Conservation (phyloP, 2,329 filamentous ascomycete genomes). For the Hansfordia pulvinata region DNA sequence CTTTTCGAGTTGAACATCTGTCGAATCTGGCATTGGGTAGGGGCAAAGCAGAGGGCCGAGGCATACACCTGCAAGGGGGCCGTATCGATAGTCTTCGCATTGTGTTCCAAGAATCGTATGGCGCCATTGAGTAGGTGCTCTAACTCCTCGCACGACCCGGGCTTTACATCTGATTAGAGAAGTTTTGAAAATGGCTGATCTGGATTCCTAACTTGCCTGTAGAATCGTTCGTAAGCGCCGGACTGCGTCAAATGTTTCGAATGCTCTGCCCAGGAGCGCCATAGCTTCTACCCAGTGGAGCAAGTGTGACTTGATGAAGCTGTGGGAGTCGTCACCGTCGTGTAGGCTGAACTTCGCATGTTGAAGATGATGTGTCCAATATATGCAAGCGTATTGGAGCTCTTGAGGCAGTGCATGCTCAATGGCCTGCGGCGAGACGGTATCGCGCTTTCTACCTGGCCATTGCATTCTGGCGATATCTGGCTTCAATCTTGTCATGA, state of each 20-base stretch:
- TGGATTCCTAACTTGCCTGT: constrained; percentile 4
- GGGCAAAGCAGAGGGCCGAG: constrained; percentile 17
- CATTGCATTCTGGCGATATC: too few species aligned
- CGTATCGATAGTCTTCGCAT: too few species aligned
- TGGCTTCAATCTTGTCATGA: constrained; percentile 17
- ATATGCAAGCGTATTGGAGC: constrained; percentile 15
- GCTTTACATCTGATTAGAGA: constrained; percentile 2
- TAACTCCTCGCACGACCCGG: too few species aligned
- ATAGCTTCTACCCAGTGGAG: constrained; percentile 21
- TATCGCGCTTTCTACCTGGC: constrained; percentile 17
- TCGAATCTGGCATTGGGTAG: constrained; percentile 13
- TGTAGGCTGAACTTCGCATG: constrained; percentile 10
- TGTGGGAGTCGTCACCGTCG: constrained; percentile 10
- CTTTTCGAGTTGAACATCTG: constrained; percentile 6
- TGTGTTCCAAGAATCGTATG: too few species aligned
- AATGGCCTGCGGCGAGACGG: constrained; percentile 1
- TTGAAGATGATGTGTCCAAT: constrained; percentile 15
- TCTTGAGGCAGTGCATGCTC: constrained; percentile 2
- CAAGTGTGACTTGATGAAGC: constrained; percentile 16
- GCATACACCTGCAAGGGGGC: constrained; percentile 19
- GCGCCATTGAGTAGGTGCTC: too few species aligned
- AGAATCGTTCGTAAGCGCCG: constrained; percentile 3
- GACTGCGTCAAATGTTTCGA: constrained; percentile 7
- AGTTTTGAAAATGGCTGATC: constrained; percentile 1
- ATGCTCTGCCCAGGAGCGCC: constrained; percentile 11